Evolutionary conservation across 495 filamentous ascomycete genomes (phyloP).

Genomic region (Daldinia vernicosa): DNA sequence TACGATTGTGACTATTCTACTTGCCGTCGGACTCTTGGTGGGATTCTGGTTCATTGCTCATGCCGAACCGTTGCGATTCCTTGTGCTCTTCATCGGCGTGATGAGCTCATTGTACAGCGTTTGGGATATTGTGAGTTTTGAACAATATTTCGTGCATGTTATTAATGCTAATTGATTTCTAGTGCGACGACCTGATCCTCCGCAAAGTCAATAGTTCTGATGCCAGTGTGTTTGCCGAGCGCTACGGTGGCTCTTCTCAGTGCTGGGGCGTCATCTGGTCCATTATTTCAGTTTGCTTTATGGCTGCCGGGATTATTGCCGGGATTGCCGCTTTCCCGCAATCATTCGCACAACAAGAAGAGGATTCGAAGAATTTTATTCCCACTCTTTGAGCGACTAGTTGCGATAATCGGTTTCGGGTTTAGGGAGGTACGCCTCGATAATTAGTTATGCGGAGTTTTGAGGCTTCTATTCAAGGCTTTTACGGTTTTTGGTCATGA

Average conservation of each 20-base stretch:
- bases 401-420: background rate
- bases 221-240: slow-evolving; percentile 80
- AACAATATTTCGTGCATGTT: slow-evolving; percentile 6
- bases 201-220: slow-evolving; percentile 83
- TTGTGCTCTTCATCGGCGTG: slow-evolving; percentile 83
- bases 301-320: slow-evolving; percentile 74
- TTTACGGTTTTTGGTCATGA: background rate
- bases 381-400: slow-evolving; percentile 46
- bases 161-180: slow-evolving; percentile 13
- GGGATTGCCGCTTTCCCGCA: slow-evolving; percentile 80
- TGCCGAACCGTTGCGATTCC: slow-evolving; percentile 74
- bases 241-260: slow-evolving; percentile 79
- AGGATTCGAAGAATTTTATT: slow-evolving; percentile 73
- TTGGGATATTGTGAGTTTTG: slow-evolving; percentile 77
- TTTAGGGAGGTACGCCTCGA: background rate
- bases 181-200: slow-evolving; percentile 83
- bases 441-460: slow-evolving; percentile 1
- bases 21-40: slow-evolving; percentile 74
- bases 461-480: background rate
- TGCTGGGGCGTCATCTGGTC: slow-evolving; percentile 87
- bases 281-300: slow-evolving; percentile 72
- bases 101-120: slow-evolving; percentile 81
- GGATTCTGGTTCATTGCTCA: slow-evolving; percentile 83
- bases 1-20: slow-evolving; percentile 72
- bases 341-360: slow-evolving; percentile 70